These are phyloP conservation scores for Isabelozyma heimii DNA, from an alignment of 805 yeast genomes.

Conservation along the genomic window DNA sequence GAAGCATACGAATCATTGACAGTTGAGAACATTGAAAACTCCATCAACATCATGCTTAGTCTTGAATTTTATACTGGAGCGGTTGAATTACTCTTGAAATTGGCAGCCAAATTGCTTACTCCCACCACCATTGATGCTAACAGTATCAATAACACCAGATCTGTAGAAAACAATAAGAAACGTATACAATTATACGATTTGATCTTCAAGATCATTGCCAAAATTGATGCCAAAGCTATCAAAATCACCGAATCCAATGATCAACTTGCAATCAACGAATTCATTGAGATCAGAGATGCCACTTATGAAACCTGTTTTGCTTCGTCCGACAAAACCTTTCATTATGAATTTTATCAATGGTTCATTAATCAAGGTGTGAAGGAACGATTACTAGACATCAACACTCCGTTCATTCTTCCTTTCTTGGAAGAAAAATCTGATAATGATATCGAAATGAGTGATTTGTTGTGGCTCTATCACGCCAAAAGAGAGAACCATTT, in stretches of 20 bases:
- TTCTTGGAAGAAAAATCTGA: constrained; percentile 69
- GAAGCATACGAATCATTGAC: constrained; percentile 76
- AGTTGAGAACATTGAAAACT: constrained; percentile 76
- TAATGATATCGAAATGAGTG: constrained; percentile 69
- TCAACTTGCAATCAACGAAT: constrained; percentile 46
- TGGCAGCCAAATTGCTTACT: constrained; percentile 52
- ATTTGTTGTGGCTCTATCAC: constrained; percentile 83
- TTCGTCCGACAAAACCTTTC: constrained; percentile 81
- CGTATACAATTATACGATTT: constrained; percentile 59
- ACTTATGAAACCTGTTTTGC: constrained; percentile 74
- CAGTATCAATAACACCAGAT: constrained; percentile 2
- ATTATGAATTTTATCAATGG: constrained; percentile 91
- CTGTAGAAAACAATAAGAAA: constrained; percentile 14
- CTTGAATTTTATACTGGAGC: constrained; percentile 83
- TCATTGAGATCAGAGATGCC: constrained; percentile 60
- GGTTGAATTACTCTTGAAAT: constrained; percentile 72
- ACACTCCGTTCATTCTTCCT: constrained; percentile 76
- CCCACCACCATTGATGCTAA: constrained; percentile 3
- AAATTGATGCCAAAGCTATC: constrained; percentile 64
- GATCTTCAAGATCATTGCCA: constrained; percentile 71
- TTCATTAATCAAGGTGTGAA: constrained; percentile 73
- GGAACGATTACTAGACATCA: constrained; percentile 72
- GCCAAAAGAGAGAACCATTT: constrained; percentile 76
- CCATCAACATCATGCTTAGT: constrained; percentile 72
- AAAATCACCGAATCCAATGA: constrained; percentile 34